A percentile compares a stretch with the other conserved stretches of the same genome.
Evolutionary conservation across 257 asterid genomes (phyloP).

Genomic region (Solanum pinnatisectum): DNA sequence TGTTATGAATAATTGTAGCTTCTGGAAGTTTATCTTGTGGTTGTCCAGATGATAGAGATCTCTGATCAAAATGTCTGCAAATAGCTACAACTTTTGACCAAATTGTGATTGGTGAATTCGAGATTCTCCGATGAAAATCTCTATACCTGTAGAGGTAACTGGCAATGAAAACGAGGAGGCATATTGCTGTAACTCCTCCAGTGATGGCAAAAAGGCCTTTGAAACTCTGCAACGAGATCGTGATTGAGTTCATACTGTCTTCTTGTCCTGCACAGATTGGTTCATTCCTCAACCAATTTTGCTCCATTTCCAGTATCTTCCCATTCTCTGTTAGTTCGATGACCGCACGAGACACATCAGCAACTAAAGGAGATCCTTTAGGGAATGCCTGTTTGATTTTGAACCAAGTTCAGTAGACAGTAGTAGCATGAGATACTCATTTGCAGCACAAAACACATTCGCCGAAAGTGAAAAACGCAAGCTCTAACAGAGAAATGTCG

Average conservation of each 20-base stretch:
- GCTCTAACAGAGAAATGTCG: neutral
- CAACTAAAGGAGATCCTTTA: neutral
- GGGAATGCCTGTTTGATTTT: neutral
- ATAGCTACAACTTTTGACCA: constrained; percentile 15
- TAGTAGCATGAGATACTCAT: neutral
- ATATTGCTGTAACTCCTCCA: constrained; percentile 12
- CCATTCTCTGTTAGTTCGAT: neutral
- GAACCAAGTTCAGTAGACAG: neutral
- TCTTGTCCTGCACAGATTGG: neutral
- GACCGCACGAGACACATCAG: constrained; percentile 1
- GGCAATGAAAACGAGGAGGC: constrained; percentile 11
- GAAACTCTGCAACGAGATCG: neutral
- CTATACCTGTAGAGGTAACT: constrained; percentile 15
- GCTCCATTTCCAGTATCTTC: neutral
- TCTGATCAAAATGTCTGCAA: constrained; percentile 22
- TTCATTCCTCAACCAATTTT: neutral
- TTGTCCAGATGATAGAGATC: constrained; percentile 4
- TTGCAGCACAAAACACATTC: neutral
- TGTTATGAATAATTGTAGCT: neutral
- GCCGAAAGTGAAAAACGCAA: neutral
- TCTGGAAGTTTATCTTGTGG: constrained; percentile 1
- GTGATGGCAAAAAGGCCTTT: constrained; percentile 5
- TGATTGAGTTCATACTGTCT: neutral
- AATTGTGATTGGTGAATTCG: constrained; percentile 9
- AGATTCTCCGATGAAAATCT: constrained; percentile 12